A percentile compares a stretch with the other conserved stretches of the same genome.
Conservation (phyloP, 257 asterid genomes). For the Linderniella brevidens region DNA sequence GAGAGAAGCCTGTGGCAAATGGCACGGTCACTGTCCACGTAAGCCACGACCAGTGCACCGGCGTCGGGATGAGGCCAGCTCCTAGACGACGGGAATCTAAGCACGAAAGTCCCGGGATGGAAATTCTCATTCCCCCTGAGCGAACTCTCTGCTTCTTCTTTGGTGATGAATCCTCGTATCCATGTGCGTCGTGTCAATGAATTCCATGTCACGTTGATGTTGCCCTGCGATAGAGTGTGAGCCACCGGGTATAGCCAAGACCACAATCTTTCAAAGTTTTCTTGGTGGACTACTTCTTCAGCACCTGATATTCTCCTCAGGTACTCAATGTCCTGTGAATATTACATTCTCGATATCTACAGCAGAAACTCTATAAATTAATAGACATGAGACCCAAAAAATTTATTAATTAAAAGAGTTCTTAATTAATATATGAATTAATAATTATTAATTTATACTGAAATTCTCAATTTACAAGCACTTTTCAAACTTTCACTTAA, state of each 20-base stretch:
- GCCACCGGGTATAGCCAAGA: conserved; percentile 89
- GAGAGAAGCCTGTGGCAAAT: conserved; percentile 64
- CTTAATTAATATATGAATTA: too few relatives aligned
- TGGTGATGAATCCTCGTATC: conserved; percentile 80
- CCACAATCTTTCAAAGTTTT: conserved; percentile 77
- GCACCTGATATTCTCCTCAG: conserved; percentile 58
- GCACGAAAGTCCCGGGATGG: conserved; percentile 65
- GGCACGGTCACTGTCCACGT: conserved; percentile 42
- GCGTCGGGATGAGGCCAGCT: conserved; percentile 99
- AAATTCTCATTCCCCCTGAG: conserved; percentile 36
- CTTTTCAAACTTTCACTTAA: too few relatives aligned
- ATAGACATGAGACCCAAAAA: too few relatives aligned
- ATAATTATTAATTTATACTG: too few relatives aligned
- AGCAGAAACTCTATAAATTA: too few relatives aligned
- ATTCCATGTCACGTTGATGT: conserved; percentile 41
- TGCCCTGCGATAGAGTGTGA: conserved; percentile 38
- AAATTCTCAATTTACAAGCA: too few relatives aligned
- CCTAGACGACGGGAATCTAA: conserved; percentile 82
- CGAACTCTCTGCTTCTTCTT: conserved; percentile 77
- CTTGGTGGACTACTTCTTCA: conserved; percentile 48
- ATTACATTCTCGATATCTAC: neutral
- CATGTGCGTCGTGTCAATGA: conserved; percentile 38
- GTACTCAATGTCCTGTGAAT: conserved; percentile 55
- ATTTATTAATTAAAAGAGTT: too few relatives aligned
- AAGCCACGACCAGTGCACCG: conserved; percentile 66